Evolutionary conservation across 73 alveolate species (phyloP).

Genomic region (Breviolum minutum): DNA sequence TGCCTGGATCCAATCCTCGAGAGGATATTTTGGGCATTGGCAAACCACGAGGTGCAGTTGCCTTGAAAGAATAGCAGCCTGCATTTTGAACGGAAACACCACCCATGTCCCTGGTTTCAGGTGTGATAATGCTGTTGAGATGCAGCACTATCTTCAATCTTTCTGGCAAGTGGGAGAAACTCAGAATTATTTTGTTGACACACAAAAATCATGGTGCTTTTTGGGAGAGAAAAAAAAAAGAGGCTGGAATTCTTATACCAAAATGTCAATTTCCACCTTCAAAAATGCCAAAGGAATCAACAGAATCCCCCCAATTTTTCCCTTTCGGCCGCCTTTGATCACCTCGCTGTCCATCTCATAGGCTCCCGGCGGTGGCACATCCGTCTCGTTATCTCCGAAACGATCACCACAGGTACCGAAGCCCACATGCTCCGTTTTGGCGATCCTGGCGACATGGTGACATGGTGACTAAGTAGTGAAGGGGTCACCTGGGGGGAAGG

Average conservation of each 20-base stretch:
- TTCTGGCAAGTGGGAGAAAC: no score
- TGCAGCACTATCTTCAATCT: no score
- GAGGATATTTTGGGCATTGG: slow-evolving; percentile 1
- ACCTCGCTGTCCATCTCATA: slow-evolving; percentile 7
- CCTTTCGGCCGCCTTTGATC: neutral
- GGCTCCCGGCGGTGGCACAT: slow-evolving; percentile 79
- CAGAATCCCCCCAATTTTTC: neutral
- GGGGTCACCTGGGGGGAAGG: neutral
- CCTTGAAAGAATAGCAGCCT: slow-evolving; percentile 60
- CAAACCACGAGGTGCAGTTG: slow-evolving; percentile 17
- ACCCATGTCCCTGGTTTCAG: no score
- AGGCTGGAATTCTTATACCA: no score
- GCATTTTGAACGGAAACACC: neutral
- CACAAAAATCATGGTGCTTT: no score
- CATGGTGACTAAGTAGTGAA: neutral
- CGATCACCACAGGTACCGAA: slow-evolving; percentile 45
- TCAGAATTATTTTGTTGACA: no score
- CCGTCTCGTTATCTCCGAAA: slow-evolving; percentile 11
- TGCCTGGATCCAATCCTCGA: slow-evolving; percentile 27
- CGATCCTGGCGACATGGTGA: slow-evolving; percentile 31
- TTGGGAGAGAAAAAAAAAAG: no score
- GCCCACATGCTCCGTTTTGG: slow-evolving; percentile 59
- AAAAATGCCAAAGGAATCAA: no score
- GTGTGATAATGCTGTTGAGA: no score
- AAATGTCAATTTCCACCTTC: no score